Evolutionary conservation across 2,329 filamentous ascomycete species (phyloP).

Genomic region (Thyridium curvatum): DNA sequence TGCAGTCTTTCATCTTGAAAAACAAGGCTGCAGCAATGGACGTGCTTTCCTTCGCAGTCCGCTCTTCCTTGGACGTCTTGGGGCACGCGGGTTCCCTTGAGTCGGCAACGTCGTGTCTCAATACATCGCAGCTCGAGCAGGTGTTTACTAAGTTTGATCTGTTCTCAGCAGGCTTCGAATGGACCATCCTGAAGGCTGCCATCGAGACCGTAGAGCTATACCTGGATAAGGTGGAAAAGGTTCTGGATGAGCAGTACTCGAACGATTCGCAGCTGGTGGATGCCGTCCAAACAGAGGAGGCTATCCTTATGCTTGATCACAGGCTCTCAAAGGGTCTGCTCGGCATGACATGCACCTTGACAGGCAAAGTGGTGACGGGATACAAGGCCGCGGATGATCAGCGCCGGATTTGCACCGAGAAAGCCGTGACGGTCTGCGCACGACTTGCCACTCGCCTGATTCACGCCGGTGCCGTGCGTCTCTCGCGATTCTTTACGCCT

Average conservation of each 20-base stretch:
- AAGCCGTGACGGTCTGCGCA: conserved; percentile 36
- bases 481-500: conserved; percentile 37
- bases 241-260: conserved; percentile 30
- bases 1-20: conserved; percentile 41
- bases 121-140: conserved; percentile 42
- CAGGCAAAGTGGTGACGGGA: conserved; percentile 12
- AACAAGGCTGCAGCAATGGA: conserved; percentile 50
- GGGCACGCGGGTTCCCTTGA: conserved; percentile 36
- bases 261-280: conserved; percentile 20
- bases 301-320: conserved; percentile 40
- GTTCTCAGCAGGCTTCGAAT: conserved; percentile 36
- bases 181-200: conserved; percentile 36
- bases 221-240: conserved; percentile 33
- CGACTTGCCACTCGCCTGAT: conserved; percentile 39
- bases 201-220: conserved; percentile 42
- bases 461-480: conserved; percentile 32
- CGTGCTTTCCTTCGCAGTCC: conserved; percentile 40
- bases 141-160: conserved; percentile 42
- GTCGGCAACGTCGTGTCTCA: conserved; percentile 42
- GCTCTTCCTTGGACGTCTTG: conserved; percentile 45
- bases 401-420: conserved; percentile 30
- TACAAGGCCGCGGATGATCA: neutral
- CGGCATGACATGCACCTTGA: conserved; percentile 25
- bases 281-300: conserved; percentile 39
- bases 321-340: conserved; percentile 41